Conservation (phyloP, 148 eudicot species). For the Rhododendron mucronatum region DNA sequence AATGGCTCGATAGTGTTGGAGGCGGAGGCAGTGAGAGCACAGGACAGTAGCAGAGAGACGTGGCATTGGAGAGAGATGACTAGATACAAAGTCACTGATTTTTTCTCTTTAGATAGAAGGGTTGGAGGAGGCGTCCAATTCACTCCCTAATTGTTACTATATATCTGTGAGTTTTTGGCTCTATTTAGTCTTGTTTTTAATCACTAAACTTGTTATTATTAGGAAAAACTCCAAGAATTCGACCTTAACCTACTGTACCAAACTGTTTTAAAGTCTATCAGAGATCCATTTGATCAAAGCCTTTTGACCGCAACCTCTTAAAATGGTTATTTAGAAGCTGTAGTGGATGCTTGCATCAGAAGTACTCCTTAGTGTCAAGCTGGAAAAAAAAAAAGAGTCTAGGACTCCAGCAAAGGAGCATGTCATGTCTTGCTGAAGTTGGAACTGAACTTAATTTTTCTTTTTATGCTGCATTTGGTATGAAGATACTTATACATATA, state of each 20-base stretch:
- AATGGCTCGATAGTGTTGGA: not conserved
- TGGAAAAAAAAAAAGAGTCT: not conserved
- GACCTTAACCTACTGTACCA: not conserved
- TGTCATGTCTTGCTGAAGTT: not conserved
- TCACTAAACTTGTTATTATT: not conserved
- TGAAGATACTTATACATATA: not conserved
- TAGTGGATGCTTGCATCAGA: not conserved
- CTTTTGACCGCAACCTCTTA: not conserved
- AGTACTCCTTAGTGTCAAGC: not conserved
- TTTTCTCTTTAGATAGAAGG: no score
- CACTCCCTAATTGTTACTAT: not conserved
- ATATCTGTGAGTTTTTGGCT: not conserved
- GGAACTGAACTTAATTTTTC: not conserved
- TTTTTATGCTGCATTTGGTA: not conserved
- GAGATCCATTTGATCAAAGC: not conserved
- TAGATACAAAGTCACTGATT: not conserved
- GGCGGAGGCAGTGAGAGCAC: not conserved
- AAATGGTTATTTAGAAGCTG: not conserved
- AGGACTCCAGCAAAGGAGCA: not conserved
- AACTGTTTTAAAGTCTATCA: not conserved
- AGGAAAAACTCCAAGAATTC: not conserved
- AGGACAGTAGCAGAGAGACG: not conserved
- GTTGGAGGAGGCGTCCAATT: not conserved
- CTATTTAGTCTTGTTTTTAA: not conserved
- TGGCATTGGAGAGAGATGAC: not conserved